A percentile compares a stretch with the other conserved stretches of the same genome.
phyloP scores from a whole-genome alignment of 2,329 filamentous ascomycete species.

The Pseudohalonectria lignicola region DNA sequence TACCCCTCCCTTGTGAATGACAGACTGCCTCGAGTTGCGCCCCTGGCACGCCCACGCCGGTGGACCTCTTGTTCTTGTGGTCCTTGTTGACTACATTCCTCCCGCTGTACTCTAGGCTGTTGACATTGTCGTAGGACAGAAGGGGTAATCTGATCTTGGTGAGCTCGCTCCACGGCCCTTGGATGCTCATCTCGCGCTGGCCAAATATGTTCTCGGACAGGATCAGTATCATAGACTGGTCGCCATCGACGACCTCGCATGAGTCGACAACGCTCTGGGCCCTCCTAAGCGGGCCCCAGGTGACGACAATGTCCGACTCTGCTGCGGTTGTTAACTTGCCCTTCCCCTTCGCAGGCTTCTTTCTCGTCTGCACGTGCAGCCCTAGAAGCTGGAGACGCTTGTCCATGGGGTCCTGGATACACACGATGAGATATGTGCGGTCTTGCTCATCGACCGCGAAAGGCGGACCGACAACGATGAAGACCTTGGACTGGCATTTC shows the following conservation, averaged over 20 bases:
- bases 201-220: slow-evolving; percentile 55
- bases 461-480: slow-evolving; percentile 51
- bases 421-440: slow-evolving; percentile 49
- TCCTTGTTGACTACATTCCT: slow-evolving; percentile 43
- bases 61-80: slow-evolving; percentile 25
- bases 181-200: slow-evolving; percentile 55
- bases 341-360: slow-evolving; percentile 9
- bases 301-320: slow-evolving; percentile 23
- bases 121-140: slow-evolving; percentile 47
- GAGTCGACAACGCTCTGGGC: slow-evolving; percentile 62
- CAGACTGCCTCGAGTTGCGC: slow-evolving; percentile 42
- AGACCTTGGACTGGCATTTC: slow-evolving; percentile 48
- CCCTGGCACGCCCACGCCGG: slow-evolving; percentile 33
- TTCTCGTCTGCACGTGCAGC: slow-evolving; percentile 40
- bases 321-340: slow-evolving; percentile 11
- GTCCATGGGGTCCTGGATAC: slow-evolving; percentile 59
- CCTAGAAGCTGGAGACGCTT: slow-evolving; percentile 58
- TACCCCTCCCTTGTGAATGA: slow-evolving; percentile 45
- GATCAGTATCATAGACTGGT: slow-evolving; percentile 57
- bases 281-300: slow-evolving; percentile 39
- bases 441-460: slow-evolving; percentile 41
- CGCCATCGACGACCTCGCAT: slow-evolving; percentile 58
- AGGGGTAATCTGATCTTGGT: slow-evolving; percentile 55
- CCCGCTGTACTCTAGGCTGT: slow-evolving; percentile 45
- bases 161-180: slow-evolving; percentile 64